A percentile compares a stretch with the other conserved stretches of the same genome.
These are phyloP conservation scores for Taphrina wiesneri DNA, from an alignment of 1,139 yeast species.

Conservation along the genomic window DNA sequence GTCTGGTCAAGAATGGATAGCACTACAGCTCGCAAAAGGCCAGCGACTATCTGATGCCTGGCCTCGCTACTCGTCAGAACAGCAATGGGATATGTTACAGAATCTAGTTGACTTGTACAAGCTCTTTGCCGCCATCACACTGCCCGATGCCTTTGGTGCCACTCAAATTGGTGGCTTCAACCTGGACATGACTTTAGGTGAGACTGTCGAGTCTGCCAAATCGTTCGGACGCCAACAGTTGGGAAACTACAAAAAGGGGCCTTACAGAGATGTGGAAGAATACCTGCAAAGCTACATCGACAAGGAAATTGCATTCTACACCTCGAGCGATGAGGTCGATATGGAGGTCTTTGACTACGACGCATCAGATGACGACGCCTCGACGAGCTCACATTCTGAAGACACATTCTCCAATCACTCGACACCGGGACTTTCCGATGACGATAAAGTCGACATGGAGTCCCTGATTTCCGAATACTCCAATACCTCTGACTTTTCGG, in stretches of 20 bases:
- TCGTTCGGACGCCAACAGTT: not conserved
- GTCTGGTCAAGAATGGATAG: not conserved
- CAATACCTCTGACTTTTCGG: not conserved
- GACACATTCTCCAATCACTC: not conserved
- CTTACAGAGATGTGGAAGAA: not conserved
- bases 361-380: not conserved
- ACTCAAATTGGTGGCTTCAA: not conserved
- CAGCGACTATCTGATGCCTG: not conserved
- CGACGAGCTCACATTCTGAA: not conserved
- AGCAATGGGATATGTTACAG: not conserved
- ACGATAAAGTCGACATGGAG: not conserved
- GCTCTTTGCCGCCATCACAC: conserved; percentile 1
- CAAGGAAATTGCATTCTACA: conserved; percentile 11
- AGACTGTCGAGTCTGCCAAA: not conserved
- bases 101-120: conserved; percentile 6
- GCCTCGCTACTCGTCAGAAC: not conserved
- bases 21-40: not conserved
- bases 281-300: conserved; percentile 5
- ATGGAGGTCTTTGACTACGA: conserved; percentile 10
- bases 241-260: not conserved
- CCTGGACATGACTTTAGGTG: conserved; percentile 4
- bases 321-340: conserved; percentile 4
- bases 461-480: not conserved
- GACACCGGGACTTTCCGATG: not conserved
- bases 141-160: not conserved